phyloP scores from a whole-genome alignment of 2,329 filamentous ascomycete species.

The Thermoascus crustaceus region DNA sequence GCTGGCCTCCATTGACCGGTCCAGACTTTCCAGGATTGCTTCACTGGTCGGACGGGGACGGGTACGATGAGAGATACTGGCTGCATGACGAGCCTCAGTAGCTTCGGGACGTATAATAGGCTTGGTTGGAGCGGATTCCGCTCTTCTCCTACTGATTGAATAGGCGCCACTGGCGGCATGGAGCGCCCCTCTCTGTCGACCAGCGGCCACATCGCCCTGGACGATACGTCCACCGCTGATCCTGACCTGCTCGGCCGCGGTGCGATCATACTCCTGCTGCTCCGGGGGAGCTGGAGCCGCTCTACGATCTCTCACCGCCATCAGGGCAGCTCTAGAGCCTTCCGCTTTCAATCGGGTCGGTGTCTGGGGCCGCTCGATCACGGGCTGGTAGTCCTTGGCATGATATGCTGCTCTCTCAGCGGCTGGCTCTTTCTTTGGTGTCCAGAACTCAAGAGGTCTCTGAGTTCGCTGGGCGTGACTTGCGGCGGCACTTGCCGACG shows the following conservation, averaged over 20 bases:
- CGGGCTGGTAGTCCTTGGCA: conserved; percentile 50
- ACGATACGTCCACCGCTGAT: conserved; percentile 40
- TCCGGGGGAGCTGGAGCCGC: conserved; percentile 9
- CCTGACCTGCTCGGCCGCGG: conserved; percentile 55
- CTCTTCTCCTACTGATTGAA: conserved; percentile 51
- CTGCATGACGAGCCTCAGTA: conserved; percentile 57
- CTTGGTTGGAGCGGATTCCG: conserved; percentile 52
- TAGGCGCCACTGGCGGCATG: conserved; percentile 72
- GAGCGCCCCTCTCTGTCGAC: conserved; percentile 58
- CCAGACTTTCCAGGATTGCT: conserved; percentile 39
- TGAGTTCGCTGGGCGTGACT: conserved; percentile 61
- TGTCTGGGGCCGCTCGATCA: conserved; percentile 11
- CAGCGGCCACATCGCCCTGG: conserved; percentile 30
- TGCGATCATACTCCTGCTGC: conserved; percentile 23
- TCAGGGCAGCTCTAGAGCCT: conserved; percentile 65
- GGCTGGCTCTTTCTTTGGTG: conserved; percentile 52
- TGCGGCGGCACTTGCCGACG: conserved; percentile 66
- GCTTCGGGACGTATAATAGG: conserved; percentile 44
- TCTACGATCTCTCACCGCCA: conserved; percentile 42
- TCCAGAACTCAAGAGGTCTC: conserved; percentile 58
- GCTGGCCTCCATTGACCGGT: conserved; percentile 46
- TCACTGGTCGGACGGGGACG: conserved; percentile 26
- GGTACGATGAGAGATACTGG: conserved; percentile 54
- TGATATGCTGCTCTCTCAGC: conserved; percentile 52
- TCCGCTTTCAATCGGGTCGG: conserved; percentile 52